These are phyloP conservation scores for Hypomyces rosellus DNA, from an alignment of 2,329 filamentous ascomycete species.

Conservation along the genomic window DNA sequence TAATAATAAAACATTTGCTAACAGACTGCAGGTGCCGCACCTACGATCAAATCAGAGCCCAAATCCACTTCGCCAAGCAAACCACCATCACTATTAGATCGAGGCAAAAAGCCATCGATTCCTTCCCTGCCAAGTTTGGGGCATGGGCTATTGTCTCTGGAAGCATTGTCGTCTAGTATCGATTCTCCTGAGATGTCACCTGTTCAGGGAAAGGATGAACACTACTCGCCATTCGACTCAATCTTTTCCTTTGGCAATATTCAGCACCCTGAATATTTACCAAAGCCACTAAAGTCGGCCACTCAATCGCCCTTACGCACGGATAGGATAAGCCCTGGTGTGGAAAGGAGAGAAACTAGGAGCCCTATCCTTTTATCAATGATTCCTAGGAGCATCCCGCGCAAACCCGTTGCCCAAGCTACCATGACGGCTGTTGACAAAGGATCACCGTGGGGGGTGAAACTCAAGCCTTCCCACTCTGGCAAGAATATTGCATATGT, in stretches of 20 bases:
- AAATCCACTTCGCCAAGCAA: neutral
- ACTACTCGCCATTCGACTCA: neutral
- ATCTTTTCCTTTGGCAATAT: neutral
- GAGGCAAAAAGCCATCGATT: neutral
- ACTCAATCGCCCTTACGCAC: neutral
- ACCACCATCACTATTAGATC: neutral
- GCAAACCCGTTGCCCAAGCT: too few relatives aligned
- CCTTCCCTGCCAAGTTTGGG: neutral
- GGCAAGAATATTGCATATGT: neutral
- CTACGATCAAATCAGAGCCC: slow-evolving; percentile 1
- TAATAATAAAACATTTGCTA: too few relatives aligned
- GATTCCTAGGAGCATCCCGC: too few relatives aligned
- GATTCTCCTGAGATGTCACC: neutral
- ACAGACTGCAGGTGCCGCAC: neutral
- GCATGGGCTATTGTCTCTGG: neutral
- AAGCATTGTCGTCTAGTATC: neutral
- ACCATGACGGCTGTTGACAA: neutral
- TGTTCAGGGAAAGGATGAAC: neutral
- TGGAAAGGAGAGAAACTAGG: too few relatives aligned
- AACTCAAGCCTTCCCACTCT: neutral
- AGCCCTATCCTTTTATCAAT: too few relatives aligned
- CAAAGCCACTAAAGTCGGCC: slow-evolving; percentile 4
- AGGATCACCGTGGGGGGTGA: neutral
- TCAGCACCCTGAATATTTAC: slow-evolving; percentile 6
- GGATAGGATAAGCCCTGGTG: neutral